These are phyloP conservation scores for Lentinus polychrous DNA, from an alignment of 1,284 basidiomycete genomes.

Conservation along the genomic window DNA sequence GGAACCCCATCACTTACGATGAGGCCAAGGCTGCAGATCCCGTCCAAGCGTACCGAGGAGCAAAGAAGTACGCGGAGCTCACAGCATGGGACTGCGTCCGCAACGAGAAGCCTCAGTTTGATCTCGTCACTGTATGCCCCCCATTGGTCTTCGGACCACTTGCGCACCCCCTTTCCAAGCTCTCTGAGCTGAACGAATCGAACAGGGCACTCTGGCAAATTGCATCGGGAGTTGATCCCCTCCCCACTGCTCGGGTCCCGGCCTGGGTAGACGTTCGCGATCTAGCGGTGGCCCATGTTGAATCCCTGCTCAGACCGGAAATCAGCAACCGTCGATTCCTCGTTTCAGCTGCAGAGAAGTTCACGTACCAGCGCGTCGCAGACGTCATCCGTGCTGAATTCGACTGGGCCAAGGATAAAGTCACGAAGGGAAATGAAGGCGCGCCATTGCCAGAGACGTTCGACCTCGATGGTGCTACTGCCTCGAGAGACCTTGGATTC, in stretches of 20 bases:
- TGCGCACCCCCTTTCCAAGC: conserved; percentile 7
- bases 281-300: conserved; percentile 11
- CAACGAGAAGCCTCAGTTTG: conserved; percentile 9
- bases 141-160: conserved; percentile 13
- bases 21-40: conserved; percentile 4
- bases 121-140: conserved; percentile 12
- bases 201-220: conserved; percentile 2
- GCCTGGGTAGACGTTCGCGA: conserved; percentile 14
- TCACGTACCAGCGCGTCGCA: conserved; percentile 6
- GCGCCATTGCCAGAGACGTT: conserved; percentile 6
- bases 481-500: conserved; percentile 4
- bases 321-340: conserved; percentile 7
- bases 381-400: conserved; percentile 11
- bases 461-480: conserved; percentile 7
- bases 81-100: conserved; percentile 12
- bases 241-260: background rate
- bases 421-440: conserved; percentile 5
- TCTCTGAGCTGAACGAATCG: conserved; percentile 6
- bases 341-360: conserved; percentile 7
- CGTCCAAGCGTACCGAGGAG: conserved; percentile 9
- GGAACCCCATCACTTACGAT: conserved; percentile 12
- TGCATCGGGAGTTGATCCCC: conserved; percentile 1
- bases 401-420: conserved; percentile 9
- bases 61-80: conserved; percentile 13
- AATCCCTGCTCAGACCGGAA: conserved; percentile 12